phyloP scores from a whole-genome alignment of 148 eudicot species.

The Euryodendron excelsum region DNA sequence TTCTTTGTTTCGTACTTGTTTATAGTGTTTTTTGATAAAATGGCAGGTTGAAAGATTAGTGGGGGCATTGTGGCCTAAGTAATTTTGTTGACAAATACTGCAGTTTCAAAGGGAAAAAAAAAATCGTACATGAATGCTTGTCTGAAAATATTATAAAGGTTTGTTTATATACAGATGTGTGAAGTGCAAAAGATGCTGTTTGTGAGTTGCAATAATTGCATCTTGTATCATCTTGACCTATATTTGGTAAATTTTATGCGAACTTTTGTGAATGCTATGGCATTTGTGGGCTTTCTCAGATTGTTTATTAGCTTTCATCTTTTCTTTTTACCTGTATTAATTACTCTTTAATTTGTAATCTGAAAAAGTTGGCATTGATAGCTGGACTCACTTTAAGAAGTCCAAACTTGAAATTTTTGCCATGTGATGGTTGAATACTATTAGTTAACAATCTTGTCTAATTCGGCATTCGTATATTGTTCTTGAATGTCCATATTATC shows the following conservation, averaged over 20 bases:
- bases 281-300: not conserved
- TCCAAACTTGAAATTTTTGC: not conserved
- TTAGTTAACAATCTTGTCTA: not conserved
- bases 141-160: not conserved
- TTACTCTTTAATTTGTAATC: not conserved
- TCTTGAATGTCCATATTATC: not conserved
- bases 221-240: not conserved
- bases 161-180: not conserved
- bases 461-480: not conserved
- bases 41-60: not conserved
- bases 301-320: not conserved
- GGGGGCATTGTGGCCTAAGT: not conserved
- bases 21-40: no score
- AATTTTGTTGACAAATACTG: not conserved
- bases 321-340: not conserved
- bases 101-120: no score
- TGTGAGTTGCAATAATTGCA: not conserved
- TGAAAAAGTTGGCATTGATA: not conserved
- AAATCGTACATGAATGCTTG: not conserved
- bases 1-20: no score
- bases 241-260: not conserved
- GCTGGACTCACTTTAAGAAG: not conserved
- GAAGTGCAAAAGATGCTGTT: not conserved
- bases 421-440: not conserved
- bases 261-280: not conserved